phyloP scores from a whole-genome alignment of 768 basidiomycete genomes.

The Phanerochaete carnosa region DNA sequence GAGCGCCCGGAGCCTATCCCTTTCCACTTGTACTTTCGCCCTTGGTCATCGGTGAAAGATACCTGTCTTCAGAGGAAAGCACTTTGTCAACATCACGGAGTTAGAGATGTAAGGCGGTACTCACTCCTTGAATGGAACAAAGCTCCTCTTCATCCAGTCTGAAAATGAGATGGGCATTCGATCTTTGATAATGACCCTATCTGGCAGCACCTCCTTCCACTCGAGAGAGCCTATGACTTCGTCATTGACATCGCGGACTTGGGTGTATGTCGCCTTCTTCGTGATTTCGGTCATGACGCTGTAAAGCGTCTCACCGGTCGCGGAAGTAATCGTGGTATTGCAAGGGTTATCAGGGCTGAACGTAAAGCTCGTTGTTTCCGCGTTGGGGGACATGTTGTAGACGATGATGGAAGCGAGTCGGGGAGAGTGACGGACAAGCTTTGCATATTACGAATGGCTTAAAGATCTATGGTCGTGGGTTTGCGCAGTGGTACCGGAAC shows the following conservation, averaged over 20 bases:
- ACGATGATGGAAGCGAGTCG: not conserved
- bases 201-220: conserved; percentile 36
- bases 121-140: conserved; percentile 39
- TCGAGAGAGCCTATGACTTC: conserved; percentile 34
- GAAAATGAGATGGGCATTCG: conserved; percentile 28
- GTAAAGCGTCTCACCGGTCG: conserved; percentile 32
- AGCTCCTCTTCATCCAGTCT: conserved; percentile 39
- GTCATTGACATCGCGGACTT: conserved; percentile 30
- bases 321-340: conserved; percentile 35
- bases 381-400: conserved; percentile 8
- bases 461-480: not conserved
- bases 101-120: conserved; percentile 8
- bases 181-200: conserved; percentile 35
- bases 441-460: not conserved
- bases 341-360: conserved; percentile 40
- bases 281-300: conserved; percentile 33
- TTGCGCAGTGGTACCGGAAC: not conserved
- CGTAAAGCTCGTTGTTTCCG: conserved; percentile 25
- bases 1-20: conserved; percentile 33
- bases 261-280: conserved; percentile 29
- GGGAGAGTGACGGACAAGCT: not conserved
- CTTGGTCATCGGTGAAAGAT: conserved; percentile 30
- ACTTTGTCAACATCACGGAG: not conserved
- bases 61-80: conserved; percentile 31
- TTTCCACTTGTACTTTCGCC: conserved; percentile 40